These are phyloP conservation scores for Psidium friedrichsthalianum DNA, from an alignment of 345 rosid species.

Conservation along the genomic window DNA sequence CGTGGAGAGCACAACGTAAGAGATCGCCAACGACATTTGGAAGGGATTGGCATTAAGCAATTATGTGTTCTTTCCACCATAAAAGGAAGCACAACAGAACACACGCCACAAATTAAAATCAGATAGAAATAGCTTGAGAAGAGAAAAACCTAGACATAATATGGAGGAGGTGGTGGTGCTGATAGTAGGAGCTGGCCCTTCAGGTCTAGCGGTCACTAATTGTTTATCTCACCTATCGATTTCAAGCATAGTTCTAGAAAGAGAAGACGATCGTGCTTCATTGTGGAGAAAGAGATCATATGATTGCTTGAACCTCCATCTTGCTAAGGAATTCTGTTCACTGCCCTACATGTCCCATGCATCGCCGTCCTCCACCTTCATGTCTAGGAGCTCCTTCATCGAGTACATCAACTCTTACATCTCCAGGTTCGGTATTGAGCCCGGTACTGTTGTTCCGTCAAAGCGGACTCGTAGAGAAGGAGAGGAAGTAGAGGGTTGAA, in stretches of 20 bases:
- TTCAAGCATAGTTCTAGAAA: conserved; percentile 3
- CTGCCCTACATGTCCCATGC: conserved; percentile 9
- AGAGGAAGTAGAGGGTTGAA: conserved; percentile 1
- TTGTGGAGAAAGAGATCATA: conserved; percentile 14
- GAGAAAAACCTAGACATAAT: not conserved
- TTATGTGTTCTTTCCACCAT: not conserved
- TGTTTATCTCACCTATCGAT: conserved; percentile 3
- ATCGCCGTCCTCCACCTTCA: not conserved
- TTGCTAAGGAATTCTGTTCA: conserved; percentile 2
- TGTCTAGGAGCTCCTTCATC: not conserved
- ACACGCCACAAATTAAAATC: not conserved
- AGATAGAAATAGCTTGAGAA: not conserved
- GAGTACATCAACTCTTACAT: conserved; percentile 6
- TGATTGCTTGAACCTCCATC: conserved; percentile 12
- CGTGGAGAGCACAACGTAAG: not conserved
- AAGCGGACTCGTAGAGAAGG: not conserved
- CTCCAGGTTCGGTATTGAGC: not conserved
- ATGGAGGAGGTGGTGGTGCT: conserved; percentile 1
- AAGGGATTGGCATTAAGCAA: not conserved
- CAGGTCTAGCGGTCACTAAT: conserved; percentile 1
- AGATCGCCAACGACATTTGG: not conserved
- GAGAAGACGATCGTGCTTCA: conserved; percentile 8
- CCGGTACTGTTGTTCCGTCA: not conserved
- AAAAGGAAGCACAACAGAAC: not conserved
- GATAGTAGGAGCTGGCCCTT: conserved; percentile 6